Conservation (phyloP, 2,329 filamentous ascomycete species). For the Epichloe amarillans region DNA sequence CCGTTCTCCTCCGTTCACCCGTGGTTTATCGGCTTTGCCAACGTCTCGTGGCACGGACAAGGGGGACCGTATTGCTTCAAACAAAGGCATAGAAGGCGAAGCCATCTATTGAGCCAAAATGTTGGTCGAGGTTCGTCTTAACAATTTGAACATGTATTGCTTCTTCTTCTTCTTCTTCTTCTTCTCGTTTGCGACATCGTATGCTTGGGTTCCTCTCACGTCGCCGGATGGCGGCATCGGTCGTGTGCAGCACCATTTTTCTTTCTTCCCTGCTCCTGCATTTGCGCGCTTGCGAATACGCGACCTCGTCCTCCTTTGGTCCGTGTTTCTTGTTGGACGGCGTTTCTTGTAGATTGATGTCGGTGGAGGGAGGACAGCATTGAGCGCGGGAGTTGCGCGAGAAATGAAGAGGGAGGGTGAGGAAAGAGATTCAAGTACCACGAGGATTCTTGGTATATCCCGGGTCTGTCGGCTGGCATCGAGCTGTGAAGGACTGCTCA, state of each 20-base stretch:
- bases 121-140: conserved; percentile 24
- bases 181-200: background rate
- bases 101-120: conserved; percentile 12
- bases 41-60: conserved; percentile 6
- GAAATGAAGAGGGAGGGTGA: background rate
- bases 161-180: background rate
- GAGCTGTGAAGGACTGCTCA: conserved; percentile 1
- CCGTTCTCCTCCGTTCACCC: background rate
- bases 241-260: conserved; percentile 1
- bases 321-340: background rate
- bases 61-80: conserved; percentile 7
- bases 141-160: background rate
- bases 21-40: background rate
- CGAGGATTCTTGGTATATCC: background rate
- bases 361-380: background rate
- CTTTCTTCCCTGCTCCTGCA: background rate
- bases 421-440: background rate
- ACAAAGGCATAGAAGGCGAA: conserved; percentile 8
- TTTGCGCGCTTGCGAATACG: conserved; percentile 1
- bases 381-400: background rate
- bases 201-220: background rate
- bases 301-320: background rate
- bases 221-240: conserved; percentile 1
- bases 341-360: background rate
- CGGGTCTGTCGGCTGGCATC: conserved; percentile 1